Conservation (phyloP, 108 stramenopile species). For the Cylindrotheca closterium region DNA sequence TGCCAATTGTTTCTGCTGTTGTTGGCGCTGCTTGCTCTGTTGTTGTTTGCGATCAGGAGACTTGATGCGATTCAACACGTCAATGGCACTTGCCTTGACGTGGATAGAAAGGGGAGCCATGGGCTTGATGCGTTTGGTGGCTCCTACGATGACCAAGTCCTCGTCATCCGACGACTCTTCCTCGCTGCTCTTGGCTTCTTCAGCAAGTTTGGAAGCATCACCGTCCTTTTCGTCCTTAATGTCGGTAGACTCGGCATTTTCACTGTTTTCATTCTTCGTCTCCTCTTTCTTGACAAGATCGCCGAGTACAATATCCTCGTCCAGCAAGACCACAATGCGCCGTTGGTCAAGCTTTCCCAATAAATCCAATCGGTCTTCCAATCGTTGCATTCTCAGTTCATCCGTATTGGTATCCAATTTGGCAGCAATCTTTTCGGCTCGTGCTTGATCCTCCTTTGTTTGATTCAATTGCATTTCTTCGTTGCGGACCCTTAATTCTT, state of each 20-base stretch:
- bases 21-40: neutral
- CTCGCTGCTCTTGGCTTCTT: constrained; percentile 7
- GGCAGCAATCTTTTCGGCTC: constrained; percentile 74
- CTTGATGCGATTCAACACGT: constrained; percentile 11
- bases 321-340: constrained; percentile 41
- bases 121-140: constrained; percentile 20
- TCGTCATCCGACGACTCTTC: constrained; percentile 34
- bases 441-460: constrained; percentile 65
- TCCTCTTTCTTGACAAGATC: constrained; percentile 17
- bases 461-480: constrained; percentile 69
- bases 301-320: constrained; percentile 19
- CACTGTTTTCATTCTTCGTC: constrained; percentile 7
- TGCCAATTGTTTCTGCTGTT: constrained; percentile 1
- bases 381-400: constrained; percentile 58
- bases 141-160: constrained; percentile 20
- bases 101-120: constrained; percentile 21
- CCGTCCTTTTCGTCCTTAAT: constrained; percentile 15
- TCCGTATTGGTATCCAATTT: constrained; percentile 81
- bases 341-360: constrained; percentile 60
- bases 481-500: constrained; percentile 69
- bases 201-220: constrained; percentile 42
- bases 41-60: constrained; percentile 10
- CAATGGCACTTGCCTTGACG: constrained; percentile 18
- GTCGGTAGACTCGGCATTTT: constrained; percentile 12
- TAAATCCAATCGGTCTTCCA: constrained; percentile 68